Base-by-base conservation (phyloP, 345 rosid genomes). In the Hibiscus mutabilis region DNA sequence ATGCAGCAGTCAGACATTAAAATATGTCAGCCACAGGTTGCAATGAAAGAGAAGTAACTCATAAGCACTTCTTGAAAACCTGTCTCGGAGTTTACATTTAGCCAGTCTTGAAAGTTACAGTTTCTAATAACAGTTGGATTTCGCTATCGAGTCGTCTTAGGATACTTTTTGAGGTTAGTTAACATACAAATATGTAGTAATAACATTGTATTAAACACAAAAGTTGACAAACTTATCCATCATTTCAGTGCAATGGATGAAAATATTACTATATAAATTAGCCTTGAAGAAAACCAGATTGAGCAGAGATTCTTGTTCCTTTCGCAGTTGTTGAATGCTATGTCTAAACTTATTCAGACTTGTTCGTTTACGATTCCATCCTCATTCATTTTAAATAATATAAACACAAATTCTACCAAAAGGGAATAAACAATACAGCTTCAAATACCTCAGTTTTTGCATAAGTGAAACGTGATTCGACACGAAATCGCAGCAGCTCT, bases 361-460 rank as follows among this genome's bases (percentile, higher is more conserved):
- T 56, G 6, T 56, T 59, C 19, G 10, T 59, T 27, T 59, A 25
- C 63, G 2, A 15, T 59, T 59, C 6, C 63, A 59, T 6, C 63
- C 37, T 14, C 18, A 25, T 59, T 25, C n/a, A 25, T 14, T 59
- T 24, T 14, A 59, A 25, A 13, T 13, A 25, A 56, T 56, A 5
- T 56, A 56, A 56, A 56, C 29, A 21, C 22, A 56, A 22, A 22
- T 11, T 55, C 16, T 49, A 53, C 4, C 0, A 2, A 14, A 49
- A 25, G 18, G 15, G 8, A 77, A 61, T 58, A 11, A 10, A 18
- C 42, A 58, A 49, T 5, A 57, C 6, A 3, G 52, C 44, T 10
- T 29, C 35, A 55, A 78, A 31, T 83, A 92, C 98, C 82, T 86
- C 72, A 76, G 64, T 79, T 85, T 92, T 73, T 92, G 98, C 90